Base-by-base conservation (phyloP, 495 filamentous ascomycete genomes). In the Xylaria acuta region DNA sequence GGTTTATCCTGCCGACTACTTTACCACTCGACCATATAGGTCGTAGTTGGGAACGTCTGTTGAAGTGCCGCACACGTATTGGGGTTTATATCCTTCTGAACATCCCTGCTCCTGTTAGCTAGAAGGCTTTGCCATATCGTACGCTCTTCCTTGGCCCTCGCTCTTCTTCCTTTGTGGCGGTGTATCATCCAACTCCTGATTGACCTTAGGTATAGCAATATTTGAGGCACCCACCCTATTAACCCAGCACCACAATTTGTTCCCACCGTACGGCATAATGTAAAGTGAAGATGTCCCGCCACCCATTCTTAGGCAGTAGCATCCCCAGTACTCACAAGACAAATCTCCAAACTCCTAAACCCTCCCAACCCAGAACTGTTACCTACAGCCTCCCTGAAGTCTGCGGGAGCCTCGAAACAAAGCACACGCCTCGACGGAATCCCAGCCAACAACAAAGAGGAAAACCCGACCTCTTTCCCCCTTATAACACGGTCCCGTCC, bases 401-500 rank as follows among this genome's bases (percentile, higher is more conserved):
- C 79, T 64, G 84, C 74, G 18, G 18, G 83, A 84, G 67, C 83
- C 80, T 65, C 84, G 82, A 32, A 81, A 85, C 70, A 76, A 70
- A 78, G 79, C 75, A 76, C 90, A 88, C 69, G 79, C 80, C 45
- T 90, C 87, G 12, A 86, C 77, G 71, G 81, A 87, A 27, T 84
- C 81, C 89, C 89, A 92, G 3, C 88, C 90, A 36, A 87, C 51
- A 20, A 71, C 79, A 40, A 85, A 69, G 0, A 88, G 72, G 53
- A 80, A 76, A 60, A 81, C 74, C 45, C 81, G 80, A 27, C 82
- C 82, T 73, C 81, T 77, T 30, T 80, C 84, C 71, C 78, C 82
- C 66, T 83, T 80, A 0, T 80, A 84, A 84, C 45, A 80, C 73
- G 16, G 86, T 83, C 12, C 85, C 78, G 49, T 81, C 77, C 40